Percentiles rank a stretch among this genome's conserved stretches.
Evolutionary conservation across 371 early-diverging fungal species (phyloP).

Genomic region (Circinella umbellata): DNA sequence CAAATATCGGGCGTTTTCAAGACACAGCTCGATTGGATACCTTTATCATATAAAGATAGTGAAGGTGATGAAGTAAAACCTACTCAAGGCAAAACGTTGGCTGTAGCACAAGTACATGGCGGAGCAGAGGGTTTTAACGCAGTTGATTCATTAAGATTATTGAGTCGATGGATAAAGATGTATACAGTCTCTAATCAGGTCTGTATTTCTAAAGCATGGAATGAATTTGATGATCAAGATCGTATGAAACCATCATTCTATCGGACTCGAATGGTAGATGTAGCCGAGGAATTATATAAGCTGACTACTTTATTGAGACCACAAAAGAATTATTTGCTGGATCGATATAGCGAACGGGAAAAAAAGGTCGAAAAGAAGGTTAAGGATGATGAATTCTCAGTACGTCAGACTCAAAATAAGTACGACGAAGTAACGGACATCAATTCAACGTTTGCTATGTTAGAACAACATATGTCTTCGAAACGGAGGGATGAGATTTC

Average conservation of each 20-base stretch:
- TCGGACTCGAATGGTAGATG: neutral
- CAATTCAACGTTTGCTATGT: no score
- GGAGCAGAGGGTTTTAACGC: neutral
- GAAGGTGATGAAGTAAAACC: neutral
- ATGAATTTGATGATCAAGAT: neutral
- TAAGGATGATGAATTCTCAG: neutral
- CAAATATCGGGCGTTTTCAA: neutral
- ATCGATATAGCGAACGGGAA: neutral
- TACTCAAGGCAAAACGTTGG: conserved; percentile 2
- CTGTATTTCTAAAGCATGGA: neutral
- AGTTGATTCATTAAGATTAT: neutral
- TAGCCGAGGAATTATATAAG: neutral
- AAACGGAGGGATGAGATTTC: no score
- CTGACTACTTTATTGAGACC: neutral
- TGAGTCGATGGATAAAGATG: neutral
- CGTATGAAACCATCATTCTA: neutral
- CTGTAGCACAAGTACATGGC: neutral
- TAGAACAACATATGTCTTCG: no score
- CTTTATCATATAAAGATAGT: neutral
- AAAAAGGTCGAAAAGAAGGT: neutral
- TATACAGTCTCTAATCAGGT: neutral
- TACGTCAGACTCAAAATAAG: neutral
- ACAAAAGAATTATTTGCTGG: neutral
- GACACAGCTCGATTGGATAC: neutral
- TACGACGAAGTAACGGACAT: neutral